These are phyloP conservation scores for Drosera capensis DNA, from an alignment of 148 eudicot genomes.

Conservation along the genomic window DNA sequence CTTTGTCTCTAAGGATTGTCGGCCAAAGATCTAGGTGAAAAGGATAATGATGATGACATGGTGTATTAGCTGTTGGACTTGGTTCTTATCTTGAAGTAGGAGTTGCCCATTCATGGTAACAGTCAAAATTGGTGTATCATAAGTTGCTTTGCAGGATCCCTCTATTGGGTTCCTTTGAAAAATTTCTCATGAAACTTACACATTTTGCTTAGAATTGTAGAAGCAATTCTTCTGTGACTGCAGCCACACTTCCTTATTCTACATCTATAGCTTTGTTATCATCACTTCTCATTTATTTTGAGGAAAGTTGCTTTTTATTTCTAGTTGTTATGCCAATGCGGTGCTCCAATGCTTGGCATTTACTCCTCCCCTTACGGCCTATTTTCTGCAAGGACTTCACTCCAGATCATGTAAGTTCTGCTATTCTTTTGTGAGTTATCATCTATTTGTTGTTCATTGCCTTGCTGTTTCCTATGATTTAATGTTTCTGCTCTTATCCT, in stretches of 20 bases:
- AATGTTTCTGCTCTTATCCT: not conserved
- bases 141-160: too few species aligned
- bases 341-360: constrained; percentile 82
- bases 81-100: too few species aligned
- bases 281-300: not conserved
- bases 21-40: too few species aligned
- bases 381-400: constrained; percentile 75
- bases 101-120: too few species aligned
- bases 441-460: not conserved
- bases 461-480: not conserved
- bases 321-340: constrained; percentile 81
- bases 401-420: constrained; percentile 52
- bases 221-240: too few species aligned
- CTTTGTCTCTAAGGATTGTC: too few species aligned
- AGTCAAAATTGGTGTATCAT: too few species aligned
- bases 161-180: too few species aligned
- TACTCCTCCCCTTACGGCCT: constrained; percentile 82
- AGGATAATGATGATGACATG: too few species aligned
- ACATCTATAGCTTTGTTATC: not conserved
- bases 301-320: constrained; percentile 2
- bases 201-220: too few species aligned
- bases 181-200: too few species aligned
- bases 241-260: too few species aligned
- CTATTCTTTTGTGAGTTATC: not conserved
- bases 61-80: constrained; percentile 2